Evolutionary conservation across 2,329 filamentous ascomycete genomes (phyloP), one percentile per base, ranked within the genome.

Genomic region (Chalara sp.): DNA sequence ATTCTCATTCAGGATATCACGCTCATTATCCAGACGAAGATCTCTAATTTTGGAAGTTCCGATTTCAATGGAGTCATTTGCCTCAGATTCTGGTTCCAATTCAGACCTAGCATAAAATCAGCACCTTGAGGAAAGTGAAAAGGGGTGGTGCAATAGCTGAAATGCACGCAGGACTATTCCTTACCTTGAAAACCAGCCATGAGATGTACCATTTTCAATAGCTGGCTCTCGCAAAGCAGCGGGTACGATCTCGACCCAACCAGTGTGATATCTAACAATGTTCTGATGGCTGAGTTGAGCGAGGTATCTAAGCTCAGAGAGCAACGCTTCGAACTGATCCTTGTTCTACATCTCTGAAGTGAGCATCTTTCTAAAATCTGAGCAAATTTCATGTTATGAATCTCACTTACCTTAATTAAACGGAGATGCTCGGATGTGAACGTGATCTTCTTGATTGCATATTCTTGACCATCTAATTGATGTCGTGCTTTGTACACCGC

Each of bases 391-490:
- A 21, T 21, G 21, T 21, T 21, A 21, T 21, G 21, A 21, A 21
- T 21, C 21, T 21, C 21, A 21, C 21, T 21, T 21, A 21, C 21
- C 21, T 21, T 21, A 21, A 21, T 21, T 21, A 21, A 21, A 21
- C 21, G 21, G 21, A 21, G 21, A 44, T 55, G 51, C 30, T 56
- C 49, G 6, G 53, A 52, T 6, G 75, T 78, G 6, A 86, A 68
- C 0, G 76, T 72, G 6, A 87, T 81, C 54, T 83, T 81, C 62
- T 87, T 87, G 46, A 87, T 72, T 0, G 83, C 83, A 59, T 86
- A 87, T 37, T 76, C 68, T 43, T 76, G 74, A 6, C 76, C 74
- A 60, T 87, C 83, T 5, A 86, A 73, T 47, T 76, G 73, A 56
- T 86, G 35, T 45, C 70, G 74, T 8, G 76, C 81, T 55, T 78